These are phyloP conservation scores for Colletotrichum gloeosporioides DNA, from an alignment of 2,329 filamentous ascomycete species.

Conservation along the genomic window DNA sequence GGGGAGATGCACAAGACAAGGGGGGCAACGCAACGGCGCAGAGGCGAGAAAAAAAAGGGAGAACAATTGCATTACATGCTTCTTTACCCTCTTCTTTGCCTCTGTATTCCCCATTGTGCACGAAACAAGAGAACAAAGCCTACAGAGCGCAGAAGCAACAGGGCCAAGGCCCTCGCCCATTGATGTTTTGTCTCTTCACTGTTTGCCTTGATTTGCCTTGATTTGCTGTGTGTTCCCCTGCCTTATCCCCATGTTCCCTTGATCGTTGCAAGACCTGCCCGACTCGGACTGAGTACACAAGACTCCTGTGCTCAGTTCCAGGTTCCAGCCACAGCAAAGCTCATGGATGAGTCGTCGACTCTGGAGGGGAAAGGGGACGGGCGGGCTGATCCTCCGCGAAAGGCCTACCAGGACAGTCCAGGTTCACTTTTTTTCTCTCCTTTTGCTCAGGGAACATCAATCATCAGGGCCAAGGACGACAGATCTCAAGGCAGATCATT, in stretches of 20 bases:
- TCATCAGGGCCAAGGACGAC: background rate
- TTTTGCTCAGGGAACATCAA: background rate
- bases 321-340: constrained; percentile 5
- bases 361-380: background rate
- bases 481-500: constrained; percentile 1
- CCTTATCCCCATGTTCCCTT: background rate
- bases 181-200: background rate
- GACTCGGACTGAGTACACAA: background rate
- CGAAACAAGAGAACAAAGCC: background rate
- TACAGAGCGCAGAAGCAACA: background rate
- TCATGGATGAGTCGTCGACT: background rate
- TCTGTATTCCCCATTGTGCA: background rate
- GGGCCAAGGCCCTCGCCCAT: background rate
- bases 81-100: background rate
- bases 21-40: background rate
- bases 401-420: background rate
- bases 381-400: constrained; percentile 1
- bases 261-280: background rate
- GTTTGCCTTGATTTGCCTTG: background rate
- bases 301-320: background rate
- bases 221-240: background rate
- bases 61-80: background rate
- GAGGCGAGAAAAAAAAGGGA: background rate
- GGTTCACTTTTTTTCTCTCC: background rate
- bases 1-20: background rate